These are phyloP conservation scores for Macaranga tanarius DNA, from an alignment of 441 rosid species.

Conservation along the genomic window DNA sequence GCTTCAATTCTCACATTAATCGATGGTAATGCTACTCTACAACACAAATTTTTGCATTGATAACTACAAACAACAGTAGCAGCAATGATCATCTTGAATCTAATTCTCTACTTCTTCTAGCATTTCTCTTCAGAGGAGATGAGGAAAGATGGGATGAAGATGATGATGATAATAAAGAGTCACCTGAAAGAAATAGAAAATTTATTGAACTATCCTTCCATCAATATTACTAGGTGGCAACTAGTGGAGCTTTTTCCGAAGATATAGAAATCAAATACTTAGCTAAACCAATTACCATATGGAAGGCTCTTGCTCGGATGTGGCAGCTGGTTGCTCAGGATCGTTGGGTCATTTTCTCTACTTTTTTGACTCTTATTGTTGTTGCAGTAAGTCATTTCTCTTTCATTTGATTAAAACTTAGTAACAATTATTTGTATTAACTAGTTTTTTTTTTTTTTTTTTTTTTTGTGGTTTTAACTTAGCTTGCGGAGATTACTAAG, in stretches of 20 bases:
- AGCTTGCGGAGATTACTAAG: constrained; percentile 92
- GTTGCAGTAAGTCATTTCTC: constrained; percentile 55
- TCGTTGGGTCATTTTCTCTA: constrained; percentile 79
- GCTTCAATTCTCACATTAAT: background rate
- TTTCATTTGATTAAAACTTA: background rate
- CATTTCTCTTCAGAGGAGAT: constrained; percentile 15
- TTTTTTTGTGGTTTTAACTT: constrained; percentile 32
- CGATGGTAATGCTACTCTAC: constrained; percentile 57
- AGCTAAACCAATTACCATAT: constrained; percentile 78
- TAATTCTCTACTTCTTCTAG: constrained; percentile 19
- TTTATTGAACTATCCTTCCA: constrained; percentile 48
- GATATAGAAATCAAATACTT: constrained; percentile 56
- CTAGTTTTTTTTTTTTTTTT: background rate
- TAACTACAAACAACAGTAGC: constrained; percentile 27
- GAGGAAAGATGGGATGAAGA: too few relatives aligned
- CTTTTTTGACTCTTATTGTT: constrained; percentile 70
- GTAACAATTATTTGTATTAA: background rate
- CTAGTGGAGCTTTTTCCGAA: constrained; percentile 84
- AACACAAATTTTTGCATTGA: constrained; percentile 34
- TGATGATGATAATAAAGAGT: constrained; percentile 34
- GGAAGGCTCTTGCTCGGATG: constrained; percentile 85
- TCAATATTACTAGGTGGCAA: constrained; percentile 82
- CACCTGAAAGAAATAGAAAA: constrained; percentile 42
- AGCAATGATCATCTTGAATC: too few relatives aligned
- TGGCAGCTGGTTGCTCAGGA: constrained; percentile 88